Conservation (phyloP, 139 green algal species). For the Penium margaritaceum region DNA sequence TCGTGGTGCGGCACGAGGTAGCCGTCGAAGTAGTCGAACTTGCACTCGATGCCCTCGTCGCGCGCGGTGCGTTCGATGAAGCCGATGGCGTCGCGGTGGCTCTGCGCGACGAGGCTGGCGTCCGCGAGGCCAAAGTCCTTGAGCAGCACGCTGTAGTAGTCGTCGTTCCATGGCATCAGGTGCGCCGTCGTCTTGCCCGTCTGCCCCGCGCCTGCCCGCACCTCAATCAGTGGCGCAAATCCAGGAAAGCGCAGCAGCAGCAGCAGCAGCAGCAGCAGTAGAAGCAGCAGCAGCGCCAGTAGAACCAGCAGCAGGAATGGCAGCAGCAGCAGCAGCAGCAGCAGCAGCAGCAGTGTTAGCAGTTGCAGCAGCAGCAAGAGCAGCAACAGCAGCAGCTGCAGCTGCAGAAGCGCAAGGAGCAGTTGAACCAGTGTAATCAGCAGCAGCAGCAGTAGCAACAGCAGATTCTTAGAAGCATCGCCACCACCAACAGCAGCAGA, state of each 20-base stretch:
- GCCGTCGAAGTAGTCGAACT: constrained; percentile 50
- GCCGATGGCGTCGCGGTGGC: constrained; percentile 51
- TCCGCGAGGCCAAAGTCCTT: constrained; percentile 51
- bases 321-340: background rate
- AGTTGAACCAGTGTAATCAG: background rate
- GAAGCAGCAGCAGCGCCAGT: background rate
- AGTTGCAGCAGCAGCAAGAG: background rate
- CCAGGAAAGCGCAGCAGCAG: too few species aligned
- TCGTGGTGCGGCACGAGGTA: constrained; percentile 55
- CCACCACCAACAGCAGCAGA: background rate
- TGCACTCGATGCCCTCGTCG: constrained; percentile 56
- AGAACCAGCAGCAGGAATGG: background rate
- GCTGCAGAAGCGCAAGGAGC: background rate
- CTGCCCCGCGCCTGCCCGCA: constrained; percentile 49
- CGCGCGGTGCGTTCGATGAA: constrained; percentile 50
- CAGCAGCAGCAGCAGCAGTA: background rate
- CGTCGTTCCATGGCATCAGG: constrained; percentile 58
- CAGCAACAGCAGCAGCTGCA: background rate
- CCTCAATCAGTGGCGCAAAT: background rate
- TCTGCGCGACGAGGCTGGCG: constrained; percentile 50
- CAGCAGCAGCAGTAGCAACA: background rate
- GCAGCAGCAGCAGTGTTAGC: background rate
- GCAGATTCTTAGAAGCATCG: background rate
- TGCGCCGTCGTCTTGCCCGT: constrained; percentile 61
- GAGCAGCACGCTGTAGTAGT: constrained; percentile 56